Evolutionary conservation across 1,284 basidiomycete genomes (phyloP).

Genomic region (Leccinum fuscescens): DNA sequence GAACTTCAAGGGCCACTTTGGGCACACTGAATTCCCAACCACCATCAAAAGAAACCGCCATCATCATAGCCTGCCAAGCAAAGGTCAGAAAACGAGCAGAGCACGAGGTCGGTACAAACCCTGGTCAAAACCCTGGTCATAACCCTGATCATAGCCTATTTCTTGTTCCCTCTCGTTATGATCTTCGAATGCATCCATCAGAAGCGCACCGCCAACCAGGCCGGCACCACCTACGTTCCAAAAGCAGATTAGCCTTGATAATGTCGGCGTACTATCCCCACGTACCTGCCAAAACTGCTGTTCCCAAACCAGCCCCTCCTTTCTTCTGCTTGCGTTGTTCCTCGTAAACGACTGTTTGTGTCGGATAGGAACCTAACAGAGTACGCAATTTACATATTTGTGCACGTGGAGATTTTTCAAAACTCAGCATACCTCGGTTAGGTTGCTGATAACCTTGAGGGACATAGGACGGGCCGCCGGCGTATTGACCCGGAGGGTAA

Average conservation of each 20-base stretch:
- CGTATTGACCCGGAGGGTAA: slow-evolving; percentile 23
- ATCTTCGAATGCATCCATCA: slow-evolving; percentile 50
- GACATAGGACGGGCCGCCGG: not conserved
- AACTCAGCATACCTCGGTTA: slow-evolving; percentile 19
- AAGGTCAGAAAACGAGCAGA: slow-evolving; percentile 10
- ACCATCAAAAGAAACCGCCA: slow-evolving; percentile 1
- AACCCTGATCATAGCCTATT: slow-evolving; percentile 33
- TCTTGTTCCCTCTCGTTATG: slow-evolving; percentile 40
- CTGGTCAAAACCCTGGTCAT: not conserved
- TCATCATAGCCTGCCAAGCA: slow-evolving; percentile 17
- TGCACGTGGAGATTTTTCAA: not conserved
- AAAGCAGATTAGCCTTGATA: slow-evolving; percentile 9
- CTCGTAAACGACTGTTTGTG: slow-evolving; percentile 19
- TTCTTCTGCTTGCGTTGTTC: slow-evolving; percentile 18
- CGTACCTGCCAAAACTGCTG: slow-evolving; percentile 30
- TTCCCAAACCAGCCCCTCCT: slow-evolving; percentile 29
- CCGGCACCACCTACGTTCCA: slow-evolving; percentile 50
- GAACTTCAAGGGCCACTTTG: not conserved
- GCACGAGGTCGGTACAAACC: slow-evolving; percentile 1
- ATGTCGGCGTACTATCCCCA: not conserved
- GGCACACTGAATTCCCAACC: slow-evolving; percentile 5
- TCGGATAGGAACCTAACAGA: slow-evolving; percentile 17
- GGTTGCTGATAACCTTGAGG: not conserved
- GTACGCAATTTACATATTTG: not conserved
- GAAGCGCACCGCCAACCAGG: slow-evolving; percentile 54